These are phyloP conservation scores for Daldinia decipiens DNA, from an alignment of 495 filamentous ascomycete species.

Conservation along the genomic window DNA sequence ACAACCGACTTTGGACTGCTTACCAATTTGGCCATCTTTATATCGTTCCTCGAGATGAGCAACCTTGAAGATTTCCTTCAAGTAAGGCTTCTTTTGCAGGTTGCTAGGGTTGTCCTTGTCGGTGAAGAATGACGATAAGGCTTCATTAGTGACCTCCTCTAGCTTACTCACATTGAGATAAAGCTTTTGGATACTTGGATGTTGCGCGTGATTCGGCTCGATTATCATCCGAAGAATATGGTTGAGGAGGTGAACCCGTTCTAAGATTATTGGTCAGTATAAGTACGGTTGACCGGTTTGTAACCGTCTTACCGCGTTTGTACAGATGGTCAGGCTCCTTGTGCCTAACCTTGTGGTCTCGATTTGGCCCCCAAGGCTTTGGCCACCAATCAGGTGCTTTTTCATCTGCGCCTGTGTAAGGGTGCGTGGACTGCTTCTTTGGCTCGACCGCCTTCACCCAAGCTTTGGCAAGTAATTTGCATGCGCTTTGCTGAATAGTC, in stretches of 20 bases:
- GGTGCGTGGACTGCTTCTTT: slow-evolving; percentile 84
- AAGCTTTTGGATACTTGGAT: slow-evolving; percentile 51
- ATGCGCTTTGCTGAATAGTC: slow-evolving; percentile 76
- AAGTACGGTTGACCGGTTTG: not conserved
- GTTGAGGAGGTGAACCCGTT: slow-evolving; percentile 67
- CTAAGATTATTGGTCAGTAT: slow-evolving; percentile 49
- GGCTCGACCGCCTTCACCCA: slow-evolving; percentile 87
- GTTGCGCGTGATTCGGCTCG: slow-evolving; percentile 55
- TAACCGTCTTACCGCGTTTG: slow-evolving; percentile 70
- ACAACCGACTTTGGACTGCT: slow-evolving; percentile 32
- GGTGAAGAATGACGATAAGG: slow-evolving; percentile 56
- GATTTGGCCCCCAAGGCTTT: slow-evolving; percentile 56
- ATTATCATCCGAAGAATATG: slow-evolving; percentile 71
- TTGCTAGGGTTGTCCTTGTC: slow-evolving; percentile 58
- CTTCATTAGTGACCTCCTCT: slow-evolving; percentile 58
- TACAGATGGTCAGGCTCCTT: slow-evolving; percentile 87
- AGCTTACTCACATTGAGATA: slow-evolving; percentile 57
- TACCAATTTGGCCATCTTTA: slow-evolving; percentile 69
- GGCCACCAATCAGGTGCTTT: slow-evolving; percentile 89
- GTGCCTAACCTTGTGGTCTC: slow-evolving; percentile 63
- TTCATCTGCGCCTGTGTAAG: slow-evolving; percentile 76
- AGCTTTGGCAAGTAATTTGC: slow-evolving; percentile 78
- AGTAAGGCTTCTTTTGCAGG: slow-evolving; percentile 52
- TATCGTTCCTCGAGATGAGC: slow-evolving; percentile 71
- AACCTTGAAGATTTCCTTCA: slow-evolving; percentile 76